Base-by-base conservation (phyloP, 805 yeast genomes). In the Wickerhamomyces chaumierensis region DNA sequence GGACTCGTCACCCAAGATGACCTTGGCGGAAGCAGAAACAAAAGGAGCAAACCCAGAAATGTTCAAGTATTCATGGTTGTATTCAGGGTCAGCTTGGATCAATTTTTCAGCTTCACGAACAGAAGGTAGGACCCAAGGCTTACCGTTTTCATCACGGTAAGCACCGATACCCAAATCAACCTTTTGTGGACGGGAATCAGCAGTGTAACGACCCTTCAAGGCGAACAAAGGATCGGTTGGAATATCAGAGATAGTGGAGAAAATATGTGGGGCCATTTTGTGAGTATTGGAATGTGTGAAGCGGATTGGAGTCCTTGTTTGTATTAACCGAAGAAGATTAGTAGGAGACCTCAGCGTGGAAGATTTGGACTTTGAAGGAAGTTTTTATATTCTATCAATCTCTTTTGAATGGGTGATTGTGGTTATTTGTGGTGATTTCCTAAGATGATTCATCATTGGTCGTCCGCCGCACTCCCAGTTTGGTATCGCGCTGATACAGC, bases 161-260 rank as follows among this genome's bases (percentile, higher is more conserved):
- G 85, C 84, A 44, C 94, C 94, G 46, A 84, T 81, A 31, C 94
- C 92, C 49, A 84, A 66, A 56, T 87, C 95, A 36, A 86, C 95
- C 61, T 86, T 88, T 42, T 63, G 61, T 3, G 68, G 16, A 41
- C 90, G 66, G 3, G 69, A 14, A 53, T 83, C 94, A 31, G 69
- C 66, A 18, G 58, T 52, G 53, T 62, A 75, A 55, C 90, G 68
- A 33, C 80, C 78, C 59, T 81, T 82, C 46, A 87, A 71, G 7
- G 82, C 92, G 51, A 87, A 88, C 39, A 87, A 70, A 6, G 95
- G 87, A 60, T 87, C 96, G 23, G 90, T 81, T 20, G 95, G 95
- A 43, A 81, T 63, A 50, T 70, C 73, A 36, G 68, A 69, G 46
- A 82, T 67, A 46, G 68, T 65, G 37, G 75, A 58, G 46, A 71